Conservation (phyloP, 257 asterid genomes). For the Solanum appendiculatum region DNA sequence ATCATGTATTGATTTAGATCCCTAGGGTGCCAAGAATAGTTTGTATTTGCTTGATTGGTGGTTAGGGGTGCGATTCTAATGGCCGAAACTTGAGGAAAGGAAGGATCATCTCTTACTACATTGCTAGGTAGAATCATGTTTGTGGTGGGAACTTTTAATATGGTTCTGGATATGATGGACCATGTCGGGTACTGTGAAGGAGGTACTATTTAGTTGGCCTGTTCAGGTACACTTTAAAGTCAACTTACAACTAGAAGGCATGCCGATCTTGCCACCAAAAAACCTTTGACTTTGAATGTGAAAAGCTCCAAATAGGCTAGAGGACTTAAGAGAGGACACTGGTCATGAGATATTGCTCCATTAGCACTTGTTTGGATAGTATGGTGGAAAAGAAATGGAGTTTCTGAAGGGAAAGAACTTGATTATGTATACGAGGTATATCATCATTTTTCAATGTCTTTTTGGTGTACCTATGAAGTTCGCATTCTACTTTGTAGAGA, state of each 20-base stretch:
- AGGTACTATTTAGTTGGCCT: background rate
- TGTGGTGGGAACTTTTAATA: background rate
- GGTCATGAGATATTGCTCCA: background rate
- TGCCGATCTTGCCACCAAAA: background rate
- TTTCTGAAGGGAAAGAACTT: background rate
- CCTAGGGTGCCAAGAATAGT: background rate
- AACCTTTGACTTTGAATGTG: background rate
- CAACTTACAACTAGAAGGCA: background rate
- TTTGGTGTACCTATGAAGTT: background rate
- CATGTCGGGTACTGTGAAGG: background rate
- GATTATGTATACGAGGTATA: background rate
- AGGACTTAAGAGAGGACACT: background rate
- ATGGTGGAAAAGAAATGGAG: background rate
- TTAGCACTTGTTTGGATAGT: background rate
- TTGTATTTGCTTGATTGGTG: background rate
- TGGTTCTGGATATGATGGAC: background rate
- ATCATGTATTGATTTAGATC: background rate
- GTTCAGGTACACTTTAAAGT: background rate
- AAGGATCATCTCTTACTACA: background rate
- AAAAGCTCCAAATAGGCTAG: background rate
- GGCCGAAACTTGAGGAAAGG: background rate
- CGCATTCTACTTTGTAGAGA: background rate
- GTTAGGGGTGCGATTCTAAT: background rate
- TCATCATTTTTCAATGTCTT: background rate
- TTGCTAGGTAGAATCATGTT: background rate